Percentiles rank a stretch among this genome's conserved stretches.
Evolutionary conservation across 2,329 filamentous ascomycete species (phyloP).

Genomic region (Colletotrichum lentis): DNA sequence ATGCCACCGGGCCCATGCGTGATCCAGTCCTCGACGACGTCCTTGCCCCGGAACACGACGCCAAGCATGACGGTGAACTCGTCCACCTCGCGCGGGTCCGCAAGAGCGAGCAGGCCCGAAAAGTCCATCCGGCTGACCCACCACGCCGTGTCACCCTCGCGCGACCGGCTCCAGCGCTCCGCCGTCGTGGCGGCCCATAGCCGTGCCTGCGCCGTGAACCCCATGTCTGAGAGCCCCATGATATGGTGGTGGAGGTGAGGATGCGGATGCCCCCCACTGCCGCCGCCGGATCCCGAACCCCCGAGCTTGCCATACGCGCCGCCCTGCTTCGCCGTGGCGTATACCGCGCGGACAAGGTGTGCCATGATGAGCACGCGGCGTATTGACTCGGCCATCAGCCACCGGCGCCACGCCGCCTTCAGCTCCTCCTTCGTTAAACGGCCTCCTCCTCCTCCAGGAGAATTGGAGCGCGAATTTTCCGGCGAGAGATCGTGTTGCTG

Average conservation of each 20-base stretch:
- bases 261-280: constrained; percentile 7
- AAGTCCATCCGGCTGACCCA: constrained; percentile 39
- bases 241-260: constrained; percentile 18
- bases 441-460: constrained; percentile 9
- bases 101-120: constrained; percentile 33
- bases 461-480: constrained; percentile 28
- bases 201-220: constrained; percentile 37
- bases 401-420: constrained; percentile 38
- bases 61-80: constrained; percentile 37
- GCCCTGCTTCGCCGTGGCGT: constrained; percentile 35
- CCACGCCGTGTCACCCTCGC: constrained; percentile 34
- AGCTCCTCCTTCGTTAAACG: constrained; percentile 30
- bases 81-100: constrained; percentile 36
- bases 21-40: constrained; percentile 38
- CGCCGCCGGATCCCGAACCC: neutral
- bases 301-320: constrained; percentile 22
- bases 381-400: constrained; percentile 38
- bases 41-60: constrained; percentile 35
- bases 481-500: constrained; percentile 29
- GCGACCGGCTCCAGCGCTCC: constrained; percentile 38
- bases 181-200: constrained; percentile 38
- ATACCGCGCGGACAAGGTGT: constrained; percentile 37
- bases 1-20: constrained; percentile 26
- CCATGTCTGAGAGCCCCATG: constrained; percentile 35
- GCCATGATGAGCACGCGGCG: constrained; percentile 36